These are phyloP conservation scores for Aspergillus incahuasiensis DNA, from an alignment of 495 filamentous ascomycete genomes.

Conservation along the genomic window DNA sequence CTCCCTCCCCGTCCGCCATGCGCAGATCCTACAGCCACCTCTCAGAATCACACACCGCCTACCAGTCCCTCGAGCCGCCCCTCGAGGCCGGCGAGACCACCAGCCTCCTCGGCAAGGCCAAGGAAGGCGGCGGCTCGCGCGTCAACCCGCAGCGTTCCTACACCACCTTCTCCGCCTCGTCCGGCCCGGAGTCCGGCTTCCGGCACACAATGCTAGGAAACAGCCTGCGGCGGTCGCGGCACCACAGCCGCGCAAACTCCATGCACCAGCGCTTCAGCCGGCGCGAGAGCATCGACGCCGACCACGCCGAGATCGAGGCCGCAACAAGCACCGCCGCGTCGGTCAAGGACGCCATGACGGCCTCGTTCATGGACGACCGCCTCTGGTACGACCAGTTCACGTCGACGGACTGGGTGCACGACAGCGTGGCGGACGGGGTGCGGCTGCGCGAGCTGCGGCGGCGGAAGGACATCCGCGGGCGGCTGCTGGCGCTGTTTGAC, in stretches of 20 bases:
- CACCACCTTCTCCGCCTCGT: conserved; percentile 32
- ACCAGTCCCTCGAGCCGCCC: conserved; percentile 34
- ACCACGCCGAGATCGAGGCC: conserved; percentile 35
- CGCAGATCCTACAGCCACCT: conserved; percentile 33
- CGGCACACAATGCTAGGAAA: conserved; percentile 31
- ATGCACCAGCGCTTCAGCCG: conserved; percentile 52
- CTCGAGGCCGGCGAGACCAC: conserved; percentile 36
- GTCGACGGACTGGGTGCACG: conserved; percentile 97
- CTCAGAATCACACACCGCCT: conserved; percentile 35
- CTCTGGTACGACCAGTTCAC: conserved; percentile 99
- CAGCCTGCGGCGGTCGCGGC: conserved; percentile 49
- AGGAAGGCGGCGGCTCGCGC: conserved; percentile 7
- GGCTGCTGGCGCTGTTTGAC: conserved; percentile 72
- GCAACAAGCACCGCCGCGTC: conserved; percentile 49
- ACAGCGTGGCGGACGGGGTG: conserved; percentile 91
- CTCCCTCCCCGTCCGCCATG: conserved; percentile 35
- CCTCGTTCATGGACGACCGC: conserved; percentile 68
- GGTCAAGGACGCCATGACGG: conserved; percentile 51
- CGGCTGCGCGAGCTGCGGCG: conserved; percentile 76
- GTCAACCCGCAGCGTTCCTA: conserved; percentile 35
- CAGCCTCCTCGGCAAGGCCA: conserved; percentile 27
- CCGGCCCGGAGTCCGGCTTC: conserved; percentile 28
- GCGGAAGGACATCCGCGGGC: conserved; percentile 79
- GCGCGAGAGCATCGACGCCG: conserved; percentile 36
- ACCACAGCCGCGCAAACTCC: conserved; percentile 65